Percentiles rank a stretch among this genome's conserved stretches.
Evolutionary conservation across 2,329 filamentous ascomycete genomes (phyloP).

Genomic region (Scedosporium boydii): DNA sequence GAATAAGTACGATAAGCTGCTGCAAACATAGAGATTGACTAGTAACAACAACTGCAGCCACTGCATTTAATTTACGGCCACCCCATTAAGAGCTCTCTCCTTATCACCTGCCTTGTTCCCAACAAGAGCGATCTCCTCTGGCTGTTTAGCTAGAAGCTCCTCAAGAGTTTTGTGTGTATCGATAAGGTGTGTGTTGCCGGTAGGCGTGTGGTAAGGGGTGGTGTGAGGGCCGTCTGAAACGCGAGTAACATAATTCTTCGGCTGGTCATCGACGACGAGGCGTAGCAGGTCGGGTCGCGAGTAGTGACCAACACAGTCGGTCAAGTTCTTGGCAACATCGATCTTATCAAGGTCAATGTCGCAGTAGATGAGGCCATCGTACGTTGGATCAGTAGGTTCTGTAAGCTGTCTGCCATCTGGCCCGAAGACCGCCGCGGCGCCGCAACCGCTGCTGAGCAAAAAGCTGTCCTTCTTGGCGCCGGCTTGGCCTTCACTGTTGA

Average conservation of each 20-base stretch:
- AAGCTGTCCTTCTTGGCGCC: conserved; percentile 34
- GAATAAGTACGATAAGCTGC: too few species aligned
- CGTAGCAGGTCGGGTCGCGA: conserved; percentile 30
- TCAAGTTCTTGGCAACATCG: conserved; percentile 18
- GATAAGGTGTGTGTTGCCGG: too few species aligned
- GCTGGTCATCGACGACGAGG: conserved; percentile 21
- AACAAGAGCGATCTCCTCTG: too few species aligned
- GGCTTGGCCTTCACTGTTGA: conserved; percentile 13
- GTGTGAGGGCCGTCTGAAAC: too few species aligned
- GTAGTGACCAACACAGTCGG: conserved; percentile 27
- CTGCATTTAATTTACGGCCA: too few species aligned
- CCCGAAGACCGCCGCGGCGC: conserved; percentile 12
- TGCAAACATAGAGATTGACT: too few species aligned
- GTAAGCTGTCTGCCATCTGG: neutral
- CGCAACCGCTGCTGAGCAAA: conserved; percentile 18
- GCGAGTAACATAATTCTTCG: neutral
- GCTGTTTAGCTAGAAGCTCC: too few species aligned
- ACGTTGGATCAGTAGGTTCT: neutral
- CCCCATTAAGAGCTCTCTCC: too few species aligned
- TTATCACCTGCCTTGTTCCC: too few species aligned
- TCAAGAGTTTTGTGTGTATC: too few species aligned
- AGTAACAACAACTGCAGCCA: too few species aligned
- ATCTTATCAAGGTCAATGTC: neutral
- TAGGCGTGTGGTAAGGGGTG: too few species aligned
- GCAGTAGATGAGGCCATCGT: neutral